phyloP scores from a whole-genome alignment of 768 basidiomycete genomes.

The Tephrocybe sp. region DNA sequence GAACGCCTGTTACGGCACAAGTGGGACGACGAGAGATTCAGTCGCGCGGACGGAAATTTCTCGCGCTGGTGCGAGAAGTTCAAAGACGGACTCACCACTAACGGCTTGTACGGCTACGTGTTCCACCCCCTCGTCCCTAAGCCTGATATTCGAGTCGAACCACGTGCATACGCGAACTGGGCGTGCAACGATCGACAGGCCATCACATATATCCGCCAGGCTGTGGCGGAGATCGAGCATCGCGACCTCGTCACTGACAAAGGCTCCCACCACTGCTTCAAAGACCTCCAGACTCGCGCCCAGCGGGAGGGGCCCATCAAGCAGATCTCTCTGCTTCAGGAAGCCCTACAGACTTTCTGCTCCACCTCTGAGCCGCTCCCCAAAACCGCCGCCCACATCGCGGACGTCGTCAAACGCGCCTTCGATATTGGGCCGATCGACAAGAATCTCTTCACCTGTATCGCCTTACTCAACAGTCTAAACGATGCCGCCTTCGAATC shows the following conservation, averaged over 20 bases:
- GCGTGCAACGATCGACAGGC: not conserved
- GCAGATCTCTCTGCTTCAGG: not conserved
- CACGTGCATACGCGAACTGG: not conserved
- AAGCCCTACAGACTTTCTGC: too few species aligned
- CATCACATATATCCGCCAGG: not conserved
- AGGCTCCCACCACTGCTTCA: not conserved
- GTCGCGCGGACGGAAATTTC: not conserved
- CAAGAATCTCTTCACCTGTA: too few species aligned
- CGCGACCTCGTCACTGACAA: not conserved
- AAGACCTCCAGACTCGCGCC: not conserved
- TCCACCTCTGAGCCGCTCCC: too few species aligned
- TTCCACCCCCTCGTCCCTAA: too few species aligned
- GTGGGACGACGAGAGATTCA: not conserved
- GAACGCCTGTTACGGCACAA: not conserved
- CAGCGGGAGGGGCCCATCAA: conserved; percentile 3
- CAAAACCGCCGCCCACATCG: too few species aligned
- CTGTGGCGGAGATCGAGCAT: not conserved
- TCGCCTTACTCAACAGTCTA: too few species aligned
- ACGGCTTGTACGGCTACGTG: too few species aligned
- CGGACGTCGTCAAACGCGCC: too few species aligned
- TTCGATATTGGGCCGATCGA: too few species aligned
- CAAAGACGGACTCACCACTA: too few species aligned
- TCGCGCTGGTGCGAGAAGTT: not conserved
- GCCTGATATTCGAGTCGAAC: too few species aligned
- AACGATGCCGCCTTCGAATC: too few species aligned